Evolutionary conservation across 176 grass and related monocot genomes (phyloP), one percentile per base, ranked within the genome.

Genomic region (Hyparrhenia diplandra): DNA sequence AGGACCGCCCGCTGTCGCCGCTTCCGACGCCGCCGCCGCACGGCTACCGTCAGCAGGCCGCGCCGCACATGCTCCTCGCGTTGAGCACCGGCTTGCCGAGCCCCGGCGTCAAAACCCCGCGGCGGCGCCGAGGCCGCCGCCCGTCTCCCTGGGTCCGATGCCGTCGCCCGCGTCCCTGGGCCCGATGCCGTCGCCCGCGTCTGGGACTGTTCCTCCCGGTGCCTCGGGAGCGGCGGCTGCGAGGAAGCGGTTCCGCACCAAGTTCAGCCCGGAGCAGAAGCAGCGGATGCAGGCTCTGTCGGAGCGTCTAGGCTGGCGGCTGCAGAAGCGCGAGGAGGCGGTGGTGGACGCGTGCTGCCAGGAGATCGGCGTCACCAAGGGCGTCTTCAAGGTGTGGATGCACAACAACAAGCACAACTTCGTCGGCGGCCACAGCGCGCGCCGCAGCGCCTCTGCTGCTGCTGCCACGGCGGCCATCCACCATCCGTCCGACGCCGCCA

Each of bases 381-480:
- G 87, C 51, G 94, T 97, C 84, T 94, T 98, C 83, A 98, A 98
- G 89, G 90, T 98, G 4, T 98, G 95, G 95, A 98, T 98, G 95
- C 92, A 98, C 82, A 98, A 98, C 85, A 98, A 98, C 87, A 98
- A 98, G 89, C 94, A 97, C 63, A 94, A 75, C 87, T 97, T 92
- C 86, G 39, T 97, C 27, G 84, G 60, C 51, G 85, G 85, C 64
- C 78, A 87, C 78, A 82, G 71, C 80, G 80, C 80, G 20, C 86
- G 74, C 73, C 86, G 74, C 74, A 54, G 32, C 80, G 18, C 65
- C 11, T 36, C 52, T 8, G n/a, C 54, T 1, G 35, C 32, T 1
- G 17, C 61, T 2, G 9, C 59, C 36, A 7, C 8, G 11, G 16
- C 14, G 13, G 16, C 17, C 71, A 11, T 54, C 17, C 70, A 20